Percentiles rank a stretch among this genome's conserved stretches.
Conservation (phyloP, 805 yeast species). For the Candida loeiensis region DNA sequence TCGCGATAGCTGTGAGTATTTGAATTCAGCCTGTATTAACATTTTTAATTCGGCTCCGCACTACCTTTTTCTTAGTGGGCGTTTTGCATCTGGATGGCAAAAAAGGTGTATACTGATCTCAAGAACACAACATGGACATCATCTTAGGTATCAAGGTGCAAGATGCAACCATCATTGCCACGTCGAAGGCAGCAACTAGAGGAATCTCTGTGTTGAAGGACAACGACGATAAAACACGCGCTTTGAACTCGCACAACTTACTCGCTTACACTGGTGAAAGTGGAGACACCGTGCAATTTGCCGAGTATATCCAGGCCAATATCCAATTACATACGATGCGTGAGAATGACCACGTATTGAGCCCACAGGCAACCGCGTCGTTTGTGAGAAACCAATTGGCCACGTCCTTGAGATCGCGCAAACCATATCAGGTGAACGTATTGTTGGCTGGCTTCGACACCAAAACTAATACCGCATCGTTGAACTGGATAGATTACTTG, state of each 20-base stretch:
- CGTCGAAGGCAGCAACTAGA: conserved; percentile 92
- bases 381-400: conserved; percentile 89
- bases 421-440: conserved; percentile 93
- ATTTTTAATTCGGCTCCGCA: background rate
- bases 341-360: conserved; percentile 69
- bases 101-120: conserved; percentile 2
- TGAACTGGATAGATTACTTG: conserved; percentile 89
- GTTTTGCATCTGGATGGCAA: conserved; percentile 9
- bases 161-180: conserved; percentile 81
- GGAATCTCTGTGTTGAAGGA: conserved; percentile 81
- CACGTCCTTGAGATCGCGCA: conserved; percentile 76
- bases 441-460: conserved; percentile 80
- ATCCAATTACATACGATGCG: conserved; percentile 84
- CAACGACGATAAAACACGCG: conserved; percentile 76
- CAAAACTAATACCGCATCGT: conserved; percentile 54
- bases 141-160: conserved; percentile 79
- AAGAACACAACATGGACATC: conserved; percentile 65
- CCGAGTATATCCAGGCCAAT: conserved; percentile 91
- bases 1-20: no score
- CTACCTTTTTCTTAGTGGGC: background rate
- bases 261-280: conserved; percentile 94
- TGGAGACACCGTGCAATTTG: conserved; percentile 94
- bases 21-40: background rate
- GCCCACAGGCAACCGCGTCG: conserved; percentile 83
- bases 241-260: conserved; percentile 68